Evolutionary conservation across 78 protist genomes (phyloP).

Genomic region (Carpediemonas membranifera): DNA sequence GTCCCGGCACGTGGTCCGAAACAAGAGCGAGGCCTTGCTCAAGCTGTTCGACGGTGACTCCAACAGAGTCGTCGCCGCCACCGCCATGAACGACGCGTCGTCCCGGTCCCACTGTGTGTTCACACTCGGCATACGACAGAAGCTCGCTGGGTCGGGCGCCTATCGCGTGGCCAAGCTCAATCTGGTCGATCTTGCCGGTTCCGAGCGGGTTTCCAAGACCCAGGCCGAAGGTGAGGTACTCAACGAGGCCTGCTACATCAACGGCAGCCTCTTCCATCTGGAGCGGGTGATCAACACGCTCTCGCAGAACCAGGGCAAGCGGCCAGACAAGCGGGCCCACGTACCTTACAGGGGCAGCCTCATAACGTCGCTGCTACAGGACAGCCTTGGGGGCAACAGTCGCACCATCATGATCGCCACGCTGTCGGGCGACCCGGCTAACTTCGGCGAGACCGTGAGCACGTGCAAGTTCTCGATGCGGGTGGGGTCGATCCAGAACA

Average conservation of each 20-base stretch:
- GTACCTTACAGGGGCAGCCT: not conserved
- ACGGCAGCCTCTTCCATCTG: not conserved
- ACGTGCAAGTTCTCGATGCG: no score
- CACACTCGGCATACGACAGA: not conserved
- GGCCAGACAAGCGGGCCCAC: not conserved
- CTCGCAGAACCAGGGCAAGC: not conserved
- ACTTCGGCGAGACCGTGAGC: no score
- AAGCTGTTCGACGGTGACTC: not conserved
- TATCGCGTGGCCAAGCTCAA: not conserved
- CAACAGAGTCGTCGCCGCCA: not conserved
- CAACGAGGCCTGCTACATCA: not conserved
- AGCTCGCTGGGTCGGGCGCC: not conserved
- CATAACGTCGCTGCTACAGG: no score
- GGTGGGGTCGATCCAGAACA: no score
- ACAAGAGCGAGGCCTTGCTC: not conserved
- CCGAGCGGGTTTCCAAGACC: slow-evolving; percentile 9
- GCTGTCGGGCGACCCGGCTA: no score
- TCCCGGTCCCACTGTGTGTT: not conserved
- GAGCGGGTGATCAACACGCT: not conserved
- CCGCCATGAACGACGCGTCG: not conserved
- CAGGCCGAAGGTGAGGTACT: not conserved
- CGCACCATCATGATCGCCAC: no score
- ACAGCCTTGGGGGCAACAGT: no score
- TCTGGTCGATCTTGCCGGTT: slow-evolving; percentile 19
- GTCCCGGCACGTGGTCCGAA: not conserved